These are phyloP conservation scores for Aspergillus japonicus DNA, from an alignment of 2,329 filamentous ascomycete genomes.

Conservation along the genomic window DNA sequence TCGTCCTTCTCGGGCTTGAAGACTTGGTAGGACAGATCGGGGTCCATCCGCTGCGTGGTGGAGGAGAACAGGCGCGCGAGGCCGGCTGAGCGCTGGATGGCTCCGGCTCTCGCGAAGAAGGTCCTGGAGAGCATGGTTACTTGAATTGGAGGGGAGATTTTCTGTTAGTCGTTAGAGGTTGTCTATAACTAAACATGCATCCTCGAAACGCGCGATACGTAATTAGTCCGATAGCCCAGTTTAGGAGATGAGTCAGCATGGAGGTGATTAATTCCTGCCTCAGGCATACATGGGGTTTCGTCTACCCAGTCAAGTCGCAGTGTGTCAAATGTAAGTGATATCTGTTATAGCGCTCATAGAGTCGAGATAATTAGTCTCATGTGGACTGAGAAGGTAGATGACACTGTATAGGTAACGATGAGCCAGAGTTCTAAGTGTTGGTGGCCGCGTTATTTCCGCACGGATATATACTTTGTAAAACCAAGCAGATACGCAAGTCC, in stretches of 20 bases:
- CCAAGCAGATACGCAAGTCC: too few species aligned
- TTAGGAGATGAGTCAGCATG: background rate
- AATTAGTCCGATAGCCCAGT: background rate
- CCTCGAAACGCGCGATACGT: background rate
- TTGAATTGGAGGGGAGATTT: background rate
- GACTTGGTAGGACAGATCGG: conserved; percentile 37
- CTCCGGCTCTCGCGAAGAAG: background rate
- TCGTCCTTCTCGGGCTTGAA: conserved; percentile 37
- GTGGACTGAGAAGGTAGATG: too few species aligned
- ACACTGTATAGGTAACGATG: too few species aligned
- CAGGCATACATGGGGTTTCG: too few species aligned
- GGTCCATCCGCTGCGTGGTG: background rate
- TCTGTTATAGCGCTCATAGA: too few species aligned
- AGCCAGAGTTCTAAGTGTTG: too few species aligned
- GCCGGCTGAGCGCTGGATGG: background rate
- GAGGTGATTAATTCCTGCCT: background rate
- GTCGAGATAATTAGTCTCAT: too few species aligned
- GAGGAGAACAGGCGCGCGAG: background rate
- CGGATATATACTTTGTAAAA: too few species aligned
- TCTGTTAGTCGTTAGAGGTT: background rate
- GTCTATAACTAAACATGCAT: background rate
- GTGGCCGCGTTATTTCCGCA: too few species aligned
- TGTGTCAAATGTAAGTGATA: too few species aligned
- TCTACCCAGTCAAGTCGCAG: too few species aligned
- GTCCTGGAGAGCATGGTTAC: background rate